Conservation (phyloP, 2,329 filamentous ascomycete genomes). For the Colletotrichum acutatum region DNA sequence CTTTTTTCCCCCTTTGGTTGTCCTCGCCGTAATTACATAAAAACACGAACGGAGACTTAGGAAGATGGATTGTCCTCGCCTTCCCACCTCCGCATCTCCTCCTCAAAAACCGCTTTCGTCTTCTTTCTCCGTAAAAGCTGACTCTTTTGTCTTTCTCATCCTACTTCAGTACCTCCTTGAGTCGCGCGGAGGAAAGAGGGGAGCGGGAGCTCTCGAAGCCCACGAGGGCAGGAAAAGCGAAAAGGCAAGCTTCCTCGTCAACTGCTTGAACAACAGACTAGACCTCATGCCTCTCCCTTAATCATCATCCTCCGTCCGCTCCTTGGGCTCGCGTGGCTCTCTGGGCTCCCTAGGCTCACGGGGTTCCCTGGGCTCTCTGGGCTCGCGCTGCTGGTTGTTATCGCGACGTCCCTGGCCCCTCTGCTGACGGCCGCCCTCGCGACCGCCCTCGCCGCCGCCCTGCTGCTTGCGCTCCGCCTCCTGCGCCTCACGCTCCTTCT, state of each 20-base stretch:
- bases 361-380: slow-evolving; percentile 36
- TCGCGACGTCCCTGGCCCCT: slow-evolving; percentile 45
- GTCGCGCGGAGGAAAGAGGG: no score
- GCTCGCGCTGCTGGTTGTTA: slow-evolving; percentile 42
- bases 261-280: no score
- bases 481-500: slow-evolving; percentile 81
- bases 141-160: no score
- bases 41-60: slow-evolving; percentile 27
- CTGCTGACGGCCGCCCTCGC: slow-evolving; percentile 42
- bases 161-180: no score
- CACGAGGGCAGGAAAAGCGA: no score
- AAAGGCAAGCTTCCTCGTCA: background rate
- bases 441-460: slow-evolving; percentile 49
- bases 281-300: slow-evolving; percentile 45
- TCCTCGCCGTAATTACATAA: slow-evolving; percentile 29
- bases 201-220: no score
- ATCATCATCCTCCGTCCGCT: slow-evolving; percentile 68
- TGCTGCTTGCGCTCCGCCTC: slow-evolving; percentile 76
- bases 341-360: slow-evolving; percentile 42
- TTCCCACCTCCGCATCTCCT: no score
- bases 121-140: background rate
- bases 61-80: no score
- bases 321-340: slow-evolving; percentile 50
- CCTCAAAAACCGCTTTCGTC: background rate
- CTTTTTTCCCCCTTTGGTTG: background rate